Conservation (phyloP, 1,284 basidiomycete genomes). For the Leccinum subrobustum region DNA sequence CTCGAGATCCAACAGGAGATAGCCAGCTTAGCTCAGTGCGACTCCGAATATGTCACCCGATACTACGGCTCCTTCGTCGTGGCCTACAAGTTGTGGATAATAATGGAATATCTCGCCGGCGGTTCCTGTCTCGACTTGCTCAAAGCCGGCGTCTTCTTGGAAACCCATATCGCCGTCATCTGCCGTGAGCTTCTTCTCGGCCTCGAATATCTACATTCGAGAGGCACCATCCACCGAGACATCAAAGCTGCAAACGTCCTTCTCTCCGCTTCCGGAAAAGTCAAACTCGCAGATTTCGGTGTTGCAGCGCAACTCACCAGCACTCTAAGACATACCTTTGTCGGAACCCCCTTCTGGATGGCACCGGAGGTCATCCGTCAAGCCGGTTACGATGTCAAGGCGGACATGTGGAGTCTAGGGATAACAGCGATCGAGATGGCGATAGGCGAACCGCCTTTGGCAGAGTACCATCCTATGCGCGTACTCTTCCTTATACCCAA, state of each 20-base stretch:
- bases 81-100: conserved; percentile 97
- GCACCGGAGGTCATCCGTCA: conserved; percentile 97
- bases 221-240: conserved; percentile 96
- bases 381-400: conserved; percentile 94
- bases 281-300: conserved; percentile 97
- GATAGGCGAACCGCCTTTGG: conserved; percentile 90
- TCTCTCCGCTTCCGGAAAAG: conserved; percentile 85
- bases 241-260: conserved; percentile 99
- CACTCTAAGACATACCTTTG: conserved; percentile 90
- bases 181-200: conserved; percentile 93
- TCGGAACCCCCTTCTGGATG: conserved; percentile 98
- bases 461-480: conserved; percentile 95
- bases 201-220: conserved; percentile 91
- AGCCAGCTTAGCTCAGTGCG: conserved; percentile 91
- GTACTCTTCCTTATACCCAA: conserved; percentile 96
- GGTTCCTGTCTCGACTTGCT: conserved; percentile 97
- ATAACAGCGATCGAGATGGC: conserved; percentile 98
- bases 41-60: conserved; percentile 92
- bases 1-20: conserved; percentile 98
- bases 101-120: conserved; percentile 99
- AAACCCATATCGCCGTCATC: conserved; percentile 91
- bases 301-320: conserved; percentile 91
- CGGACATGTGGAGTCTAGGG: conserved; percentile 96
- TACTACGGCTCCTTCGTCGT: conserved; percentile 98
- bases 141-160: conserved; percentile 88